These are phyloP conservation scores for Microbotryum saponariae DNA, from an alignment of 1,284 basidiomycete genomes.

Conservation along the genomic window DNA sequence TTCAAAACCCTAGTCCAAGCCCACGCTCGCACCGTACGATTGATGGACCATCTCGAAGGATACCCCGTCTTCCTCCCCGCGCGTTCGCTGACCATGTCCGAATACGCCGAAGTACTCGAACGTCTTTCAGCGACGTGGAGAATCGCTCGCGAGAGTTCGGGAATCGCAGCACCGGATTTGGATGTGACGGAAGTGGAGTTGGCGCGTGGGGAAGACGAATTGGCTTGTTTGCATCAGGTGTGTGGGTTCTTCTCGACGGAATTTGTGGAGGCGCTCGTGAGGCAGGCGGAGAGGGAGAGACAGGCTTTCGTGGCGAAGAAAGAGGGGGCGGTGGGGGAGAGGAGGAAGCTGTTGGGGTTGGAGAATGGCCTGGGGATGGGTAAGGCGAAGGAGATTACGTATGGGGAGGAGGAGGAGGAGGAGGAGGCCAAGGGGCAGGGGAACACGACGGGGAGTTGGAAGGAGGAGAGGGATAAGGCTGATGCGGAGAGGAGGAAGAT, in stretches of 20 bases:
- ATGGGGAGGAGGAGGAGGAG: neutral
- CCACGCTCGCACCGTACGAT: slow-evolving; percentile 55
- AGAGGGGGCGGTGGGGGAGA: slow-evolving; percentile 24
- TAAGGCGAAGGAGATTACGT: slow-evolving; percentile 1
- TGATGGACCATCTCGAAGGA: slow-evolving; percentile 69
- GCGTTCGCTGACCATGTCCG: slow-evolving; percentile 72
- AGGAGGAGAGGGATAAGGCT: slow-evolving; percentile 49
- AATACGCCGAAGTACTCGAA: slow-evolving; percentile 70
- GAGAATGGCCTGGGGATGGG: neutral
- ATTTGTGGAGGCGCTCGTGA: slow-evolving; percentile 20
- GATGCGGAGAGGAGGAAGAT: slow-evolving; percentile 46
- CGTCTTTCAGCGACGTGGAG: slow-evolving; percentile 57
- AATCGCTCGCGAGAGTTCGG: slow-evolving; percentile 52
- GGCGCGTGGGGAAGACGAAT: slow-evolving; percentile 7
- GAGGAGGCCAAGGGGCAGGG: slow-evolving; percentile 41
- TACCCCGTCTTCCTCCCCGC: slow-evolving; percentile 75
- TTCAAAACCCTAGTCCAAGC: slow-evolving; percentile 54
- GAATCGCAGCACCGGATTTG: slow-evolving; percentile 49
- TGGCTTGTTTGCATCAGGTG: slow-evolving; percentile 20
- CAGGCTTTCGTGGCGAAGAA: slow-evolving; percentile 50
- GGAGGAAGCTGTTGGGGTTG: neutral
- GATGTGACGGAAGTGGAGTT: slow-evolving; percentile 46
- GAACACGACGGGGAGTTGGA: slow-evolving; percentile 51
- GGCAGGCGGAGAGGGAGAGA: slow-evolving; percentile 29
- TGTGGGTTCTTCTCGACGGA: slow-evolving; percentile 21